These are phyloP conservation scores for Phytophthora agathidicida DNA, from an alignment of 352 stramenopile genomes.

Conservation along the genomic window DNA sequence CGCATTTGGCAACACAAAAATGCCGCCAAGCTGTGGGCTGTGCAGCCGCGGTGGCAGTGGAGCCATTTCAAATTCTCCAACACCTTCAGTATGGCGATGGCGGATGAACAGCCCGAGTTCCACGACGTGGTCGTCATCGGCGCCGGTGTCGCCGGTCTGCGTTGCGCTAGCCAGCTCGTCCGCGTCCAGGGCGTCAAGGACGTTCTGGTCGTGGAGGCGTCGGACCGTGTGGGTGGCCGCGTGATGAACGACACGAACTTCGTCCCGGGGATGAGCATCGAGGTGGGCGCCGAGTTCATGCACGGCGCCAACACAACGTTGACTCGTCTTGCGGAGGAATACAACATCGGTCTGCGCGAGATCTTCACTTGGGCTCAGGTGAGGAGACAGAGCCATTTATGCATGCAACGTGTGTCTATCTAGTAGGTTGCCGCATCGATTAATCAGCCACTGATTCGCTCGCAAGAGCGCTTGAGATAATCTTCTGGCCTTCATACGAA, in stretches of 20 bases:
- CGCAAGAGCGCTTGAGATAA: constrained; percentile 46
- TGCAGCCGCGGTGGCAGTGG: neutral
- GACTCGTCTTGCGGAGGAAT: constrained; percentile 65
- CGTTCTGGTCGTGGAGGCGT: constrained; percentile 79
- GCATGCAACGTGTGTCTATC: constrained; percentile 5
- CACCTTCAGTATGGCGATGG: constrained; percentile 24
- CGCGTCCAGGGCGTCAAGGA: constrained; percentile 59
- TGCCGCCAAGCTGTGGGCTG: constrained; percentile 2
- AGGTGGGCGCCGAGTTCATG: constrained; percentile 78
- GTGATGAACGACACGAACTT: constrained; percentile 70
- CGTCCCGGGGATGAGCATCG: constrained; percentile 72
- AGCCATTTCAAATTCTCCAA: constrained; percentile 25
- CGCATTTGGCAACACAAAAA: constrained; percentile 14
- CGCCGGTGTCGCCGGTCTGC: constrained; percentile 68
- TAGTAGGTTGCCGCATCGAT: constrained; percentile 66
- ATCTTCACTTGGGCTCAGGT: constrained; percentile 90
- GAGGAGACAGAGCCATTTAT: constrained; percentile 24
- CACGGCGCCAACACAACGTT: constrained; percentile 82
- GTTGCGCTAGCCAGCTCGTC: constrained; percentile 67
- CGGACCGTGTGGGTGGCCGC: constrained; percentile 65
- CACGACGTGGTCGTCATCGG: constrained; percentile 78
- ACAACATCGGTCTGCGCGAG: constrained; percentile 72
- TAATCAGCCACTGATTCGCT: constrained; percentile 88
- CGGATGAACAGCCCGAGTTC: constrained; percentile 30
- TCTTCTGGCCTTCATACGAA: constrained; percentile 91